phyloP scores from a whole-genome alignment of 73 alveolate species.

The Paramecium biaurelia region DNA sequence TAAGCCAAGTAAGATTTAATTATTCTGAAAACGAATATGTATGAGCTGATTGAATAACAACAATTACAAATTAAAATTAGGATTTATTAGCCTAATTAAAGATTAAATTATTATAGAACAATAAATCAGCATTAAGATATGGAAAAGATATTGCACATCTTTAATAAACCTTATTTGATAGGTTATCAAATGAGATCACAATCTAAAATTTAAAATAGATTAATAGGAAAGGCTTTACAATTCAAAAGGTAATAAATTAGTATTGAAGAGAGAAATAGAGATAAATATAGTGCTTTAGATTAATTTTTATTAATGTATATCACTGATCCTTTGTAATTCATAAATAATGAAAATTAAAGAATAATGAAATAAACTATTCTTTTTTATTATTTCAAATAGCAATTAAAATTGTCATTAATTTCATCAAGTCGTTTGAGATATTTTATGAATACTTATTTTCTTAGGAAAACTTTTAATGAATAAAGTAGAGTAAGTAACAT shows the following conservation, averaged over 20 bases:
- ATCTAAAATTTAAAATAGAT: not conserved
- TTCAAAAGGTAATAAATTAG: not conserved
- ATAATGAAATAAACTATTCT: not conserved
- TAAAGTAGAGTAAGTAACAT: constrained; percentile 36
- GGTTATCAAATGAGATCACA: not conserved
- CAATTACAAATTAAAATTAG: not conserved
- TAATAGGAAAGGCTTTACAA: not conserved
- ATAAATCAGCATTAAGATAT: not conserved
- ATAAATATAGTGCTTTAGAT: not conserved
- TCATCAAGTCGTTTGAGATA: constrained; percentile 10
- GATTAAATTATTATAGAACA: not conserved
- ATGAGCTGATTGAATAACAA: not conserved
- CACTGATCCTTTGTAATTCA: not conserved
- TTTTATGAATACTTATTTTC: constrained; percentile 28
- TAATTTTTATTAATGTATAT: not conserved
- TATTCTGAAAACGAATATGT: not conserved
- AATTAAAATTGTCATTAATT: constrained; percentile 8
- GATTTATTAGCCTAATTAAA: not conserved
- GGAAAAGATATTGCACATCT: not conserved
- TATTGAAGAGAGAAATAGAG: not conserved
- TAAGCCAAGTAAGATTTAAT: not conserved
- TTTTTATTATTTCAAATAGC: not conserved
- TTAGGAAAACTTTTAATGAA: not conserved
- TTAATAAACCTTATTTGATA: not conserved
- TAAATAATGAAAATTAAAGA: not conserved